These are phyloP conservation scores for Saraca asoca DNA, from an alignment of 331 rosid species.

Conservation along the genomic window DNA sequence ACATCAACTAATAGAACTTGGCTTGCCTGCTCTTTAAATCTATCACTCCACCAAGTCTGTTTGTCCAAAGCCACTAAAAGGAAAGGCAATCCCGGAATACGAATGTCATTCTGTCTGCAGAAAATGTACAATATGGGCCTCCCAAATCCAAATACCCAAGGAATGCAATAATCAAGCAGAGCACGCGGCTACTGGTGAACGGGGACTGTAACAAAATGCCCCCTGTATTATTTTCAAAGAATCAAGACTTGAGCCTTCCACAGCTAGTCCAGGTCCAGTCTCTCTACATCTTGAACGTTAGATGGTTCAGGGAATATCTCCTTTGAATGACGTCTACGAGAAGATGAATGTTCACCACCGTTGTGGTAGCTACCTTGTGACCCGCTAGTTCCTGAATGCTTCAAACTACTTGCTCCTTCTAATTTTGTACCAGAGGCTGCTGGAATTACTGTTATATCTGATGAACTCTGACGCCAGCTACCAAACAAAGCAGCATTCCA, in stretches of 20 bases:
- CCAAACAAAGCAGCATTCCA: conserved; percentile 94
- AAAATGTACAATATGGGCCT: conserved; percentile 39
- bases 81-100: conserved; percentile 22
- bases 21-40: conserved; percentile 23
- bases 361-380: conserved; percentile 69
- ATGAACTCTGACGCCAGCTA: conserved; percentile 89
- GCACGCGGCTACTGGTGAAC: too few relatives aligned
- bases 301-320: conserved; percentile 89
- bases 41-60: conserved; percentile 27
- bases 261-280: conserved; percentile 49
- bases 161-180: too few relatives aligned
- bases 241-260: conserved; percentile 39
- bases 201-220: conserved; percentile 17
- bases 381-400: conserved; percentile 69
- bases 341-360: conserved; percentile 66
- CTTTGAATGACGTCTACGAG: conserved; percentile 61
- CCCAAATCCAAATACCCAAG: conserved; percentile 25
- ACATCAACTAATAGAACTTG: conserved; percentile 50
- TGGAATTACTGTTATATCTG: conserved; percentile 59
- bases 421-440: conserved; percentile 51
- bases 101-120: conserved; percentile 28
- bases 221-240: conserved; percentile 57
- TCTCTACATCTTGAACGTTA: conserved; percentile 60
- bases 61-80: conserved; percentile 38
- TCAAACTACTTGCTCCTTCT: conserved; percentile 69